These are phyloP conservation scores for Vaccinium macrocarpon DNA, from an alignment of 148 eudicot genomes.

Conservation along the genomic window DNA sequence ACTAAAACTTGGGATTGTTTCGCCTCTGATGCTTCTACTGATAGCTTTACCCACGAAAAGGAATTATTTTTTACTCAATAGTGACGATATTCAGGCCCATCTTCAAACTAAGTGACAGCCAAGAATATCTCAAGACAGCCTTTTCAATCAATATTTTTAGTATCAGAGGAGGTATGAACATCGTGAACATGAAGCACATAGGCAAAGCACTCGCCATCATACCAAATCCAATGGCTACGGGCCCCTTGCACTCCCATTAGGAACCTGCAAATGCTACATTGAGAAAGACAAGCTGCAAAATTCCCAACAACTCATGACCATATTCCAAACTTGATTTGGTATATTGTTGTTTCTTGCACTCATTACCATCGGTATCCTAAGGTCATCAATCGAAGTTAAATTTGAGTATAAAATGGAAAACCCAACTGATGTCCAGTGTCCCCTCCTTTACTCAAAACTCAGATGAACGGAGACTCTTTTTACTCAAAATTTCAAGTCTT, in stretches of 20 bases:
- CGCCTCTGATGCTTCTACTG: background rate
- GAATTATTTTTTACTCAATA: background rate
- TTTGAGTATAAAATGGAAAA: background rate
- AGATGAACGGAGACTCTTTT: background rate
- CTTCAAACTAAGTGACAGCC: background rate
- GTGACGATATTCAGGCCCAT: background rate
- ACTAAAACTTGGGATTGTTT: background rate
- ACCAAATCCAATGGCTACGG: background rate
- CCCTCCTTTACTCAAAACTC: background rate
- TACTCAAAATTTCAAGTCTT: background rate
- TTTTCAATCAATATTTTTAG: background rate
- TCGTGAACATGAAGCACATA: background rate
- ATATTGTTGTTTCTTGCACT: constrained; percentile 8
- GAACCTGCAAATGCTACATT: background rate
- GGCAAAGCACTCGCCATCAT: background rate
- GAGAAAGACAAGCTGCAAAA: constrained; percentile 12
- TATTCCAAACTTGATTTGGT: background rate
- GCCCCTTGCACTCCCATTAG: background rate
- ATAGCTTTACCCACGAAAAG: background rate
- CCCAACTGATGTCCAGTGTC: background rate
- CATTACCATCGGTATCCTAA: background rate
- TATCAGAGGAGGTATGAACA: background rate
- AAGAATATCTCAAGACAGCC: background rate
- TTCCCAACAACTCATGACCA: constrained; percentile 8
- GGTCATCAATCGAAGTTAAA: background rate